Base-by-base conservation (phyloP, 2,329 filamentous ascomycete genomes). In the Paraconiothyrium sp. region DNA sequence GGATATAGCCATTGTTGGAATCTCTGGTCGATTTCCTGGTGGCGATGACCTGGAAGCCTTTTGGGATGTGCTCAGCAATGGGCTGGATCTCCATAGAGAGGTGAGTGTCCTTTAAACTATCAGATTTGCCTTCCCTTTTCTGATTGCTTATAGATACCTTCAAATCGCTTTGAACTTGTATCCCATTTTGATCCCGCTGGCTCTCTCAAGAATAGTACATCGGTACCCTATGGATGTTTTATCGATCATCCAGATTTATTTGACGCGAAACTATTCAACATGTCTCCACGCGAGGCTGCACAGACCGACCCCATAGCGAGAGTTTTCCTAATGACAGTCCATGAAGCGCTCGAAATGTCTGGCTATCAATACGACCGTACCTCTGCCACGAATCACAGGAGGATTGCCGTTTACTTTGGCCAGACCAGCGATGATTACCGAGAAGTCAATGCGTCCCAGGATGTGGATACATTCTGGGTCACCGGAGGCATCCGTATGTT, bases 401-500 rank as follows among this genome's bases (percentile, higher is more conserved):
- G 76, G 3, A 67, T 80, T 20, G 77, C 75, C 11, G 67, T 68
- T 1, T 80, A 69, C 62, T 76, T 70, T 60, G 78, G 78, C 1
- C 54, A 60, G 24, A 67, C 73, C 5, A 69, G 60, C 50, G 69
- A 80, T 54, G 79, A 80, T 27, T 52, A 27, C 10, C 49, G 49
- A 11, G 49, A 39, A 9, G 34, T 52, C n/a, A 39, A 41, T 20
- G 7, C 47, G 7, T 54, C n/a, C 4, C 54, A 69, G 37, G 34
- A 64, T 32, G 80, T 87, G n/a, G 82, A 83, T 59, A 85, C 83
- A 0, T 86, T 83, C 86, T 52, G 9, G 5, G 20, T 52, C 48
- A 80, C 85, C 0, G 84, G 84, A 22, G 79, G 79, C 32, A 75
- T 76, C 9, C 77, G 85, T 13, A 84, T 83, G 0, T 87, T 87